A percentile compares a stretch with the other conserved stretches of the same genome.
Evolutionary conservation across 2,329 filamentous ascomycete species (phyloP).

Genomic region (Pseudogymnoascus sp.): DNA sequence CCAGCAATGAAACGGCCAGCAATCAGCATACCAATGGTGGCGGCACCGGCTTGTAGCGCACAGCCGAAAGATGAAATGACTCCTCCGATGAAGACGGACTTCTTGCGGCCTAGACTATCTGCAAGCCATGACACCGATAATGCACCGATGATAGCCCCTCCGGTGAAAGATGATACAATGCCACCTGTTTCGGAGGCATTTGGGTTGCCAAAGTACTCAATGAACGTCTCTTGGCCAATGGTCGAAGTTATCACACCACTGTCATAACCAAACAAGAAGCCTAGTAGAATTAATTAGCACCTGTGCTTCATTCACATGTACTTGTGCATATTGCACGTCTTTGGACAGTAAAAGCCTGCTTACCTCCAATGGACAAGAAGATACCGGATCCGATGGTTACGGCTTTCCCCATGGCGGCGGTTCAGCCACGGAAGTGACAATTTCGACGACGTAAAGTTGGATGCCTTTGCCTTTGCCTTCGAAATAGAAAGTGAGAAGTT

Average conservation of each 20-base stretch:
- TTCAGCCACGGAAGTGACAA: not conserved
- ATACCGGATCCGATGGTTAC: constrained; percentile 11
- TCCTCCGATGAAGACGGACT: constrained; percentile 25
- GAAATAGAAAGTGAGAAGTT: not conserved
- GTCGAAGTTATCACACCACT: constrained; percentile 30
- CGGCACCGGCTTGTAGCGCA: constrained; percentile 28
- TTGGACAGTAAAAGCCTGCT: not conserved
- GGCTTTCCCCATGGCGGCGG: constrained; percentile 9
- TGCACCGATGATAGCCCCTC: constrained; percentile 32
- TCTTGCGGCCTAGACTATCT: constrained; percentile 27
- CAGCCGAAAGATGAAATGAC: constrained; percentile 25
- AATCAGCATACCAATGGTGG: constrained; percentile 37
- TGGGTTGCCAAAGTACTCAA: constrained; percentile 12
- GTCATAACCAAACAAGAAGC: constrained; percentile 31
- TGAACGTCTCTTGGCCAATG: constrained; percentile 27
- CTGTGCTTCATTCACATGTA: constrained; percentile 11
- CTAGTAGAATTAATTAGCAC: constrained; percentile 13
- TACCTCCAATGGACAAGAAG: constrained; percentile 17
- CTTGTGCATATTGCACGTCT: not conserved
- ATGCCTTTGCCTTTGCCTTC: not conserved
- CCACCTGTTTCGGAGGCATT: constrained; percentile 26
- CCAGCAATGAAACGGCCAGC: constrained; percentile 42
- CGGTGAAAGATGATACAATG: constrained; percentile 36
- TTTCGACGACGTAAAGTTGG: not conserved
- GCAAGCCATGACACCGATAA: constrained; percentile 30